Conservation (phyloP, 345 rosid genomes). For the Gossypioides kirkii region DNA sequence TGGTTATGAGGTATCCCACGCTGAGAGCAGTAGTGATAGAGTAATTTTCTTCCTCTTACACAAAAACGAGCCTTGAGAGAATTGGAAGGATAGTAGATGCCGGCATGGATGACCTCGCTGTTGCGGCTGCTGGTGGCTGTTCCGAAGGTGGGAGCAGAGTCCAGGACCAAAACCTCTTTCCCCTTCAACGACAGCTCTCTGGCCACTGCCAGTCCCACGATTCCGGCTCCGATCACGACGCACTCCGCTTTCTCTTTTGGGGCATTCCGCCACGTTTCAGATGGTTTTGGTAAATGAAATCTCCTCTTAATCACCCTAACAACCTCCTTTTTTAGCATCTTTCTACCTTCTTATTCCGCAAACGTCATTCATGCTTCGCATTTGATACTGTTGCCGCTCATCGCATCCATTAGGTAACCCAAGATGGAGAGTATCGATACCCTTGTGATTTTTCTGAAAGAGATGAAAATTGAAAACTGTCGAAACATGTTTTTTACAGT, state of each 20-base stretch:
- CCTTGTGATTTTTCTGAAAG: no score
- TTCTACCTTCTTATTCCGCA: neutral
- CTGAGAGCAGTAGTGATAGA: conserved; percentile 60
- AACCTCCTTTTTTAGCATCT: conserved; percentile 2
- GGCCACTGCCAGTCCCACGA: conserved; percentile 78
- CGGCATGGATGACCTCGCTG: conserved; percentile 93
- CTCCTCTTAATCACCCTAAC: neutral
- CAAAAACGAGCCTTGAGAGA: conserved; percentile 75
- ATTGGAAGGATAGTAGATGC: conserved; percentile 75
- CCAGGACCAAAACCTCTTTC: conserved; percentile 69
- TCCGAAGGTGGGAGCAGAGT: conserved; percentile 80
- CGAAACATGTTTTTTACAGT: no score
- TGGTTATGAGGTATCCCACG: conserved; percentile 47
- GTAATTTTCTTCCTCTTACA: conserved; percentile 69
- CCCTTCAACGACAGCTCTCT: conserved; percentile 59
- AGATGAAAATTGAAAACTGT: no score
- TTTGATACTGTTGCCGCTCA: neutral
- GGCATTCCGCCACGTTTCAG: neutral
- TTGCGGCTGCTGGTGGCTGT: conserved; percentile 75
- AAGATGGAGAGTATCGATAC: no score
- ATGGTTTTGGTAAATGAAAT: neutral
- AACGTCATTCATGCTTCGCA: neutral
- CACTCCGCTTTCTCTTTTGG: conserved; percentile 68
- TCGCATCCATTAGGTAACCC: neutral
- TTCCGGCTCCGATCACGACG: conserved; percentile 90